These are phyloP conservation scores for Candida sanyaensis DNA, from an alignment of 1,139 yeast species.

Conservation along the genomic window DNA sequence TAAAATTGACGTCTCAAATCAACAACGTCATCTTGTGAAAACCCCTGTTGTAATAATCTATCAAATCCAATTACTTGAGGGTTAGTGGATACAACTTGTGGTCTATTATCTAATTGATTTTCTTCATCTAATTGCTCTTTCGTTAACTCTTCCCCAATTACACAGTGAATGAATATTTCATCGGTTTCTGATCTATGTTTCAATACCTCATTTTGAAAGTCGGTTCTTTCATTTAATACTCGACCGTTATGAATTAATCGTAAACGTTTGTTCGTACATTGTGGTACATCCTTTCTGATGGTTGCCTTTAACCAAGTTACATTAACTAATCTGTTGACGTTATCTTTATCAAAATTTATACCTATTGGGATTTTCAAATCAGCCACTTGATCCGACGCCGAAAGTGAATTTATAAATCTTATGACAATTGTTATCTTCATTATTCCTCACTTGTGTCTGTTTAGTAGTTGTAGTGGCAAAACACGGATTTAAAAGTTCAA, in stretches of 20 bases:
- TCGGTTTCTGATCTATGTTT: conserved; percentile 24
- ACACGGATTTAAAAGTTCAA: neutral
- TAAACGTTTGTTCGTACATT: conserved; percentile 50
- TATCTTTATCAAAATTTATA: conserved; percentile 32
- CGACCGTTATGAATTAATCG: conserved; percentile 76
- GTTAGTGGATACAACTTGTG: conserved; percentile 51
- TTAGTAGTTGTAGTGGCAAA: neutral
- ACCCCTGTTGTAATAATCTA: conserved; percentile 79
- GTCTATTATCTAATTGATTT: conserved; percentile 55
- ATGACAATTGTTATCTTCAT: conserved; percentile 26
- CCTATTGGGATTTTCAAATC: conserved; percentile 35
- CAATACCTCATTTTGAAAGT: conserved; percentile 53
- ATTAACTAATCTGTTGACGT: conserved; percentile 32
- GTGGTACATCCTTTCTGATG: conserved; percentile 29
- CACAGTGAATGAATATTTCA: conserved; percentile 70
- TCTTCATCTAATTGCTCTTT: conserved; percentile 64
- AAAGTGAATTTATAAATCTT: conserved; percentile 33
- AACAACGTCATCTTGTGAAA: conserved; percentile 71
- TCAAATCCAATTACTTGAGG: conserved; percentile 88
- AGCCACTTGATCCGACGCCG: conserved; percentile 21
- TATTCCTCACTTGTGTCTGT: neutral
- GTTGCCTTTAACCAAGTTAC: conserved; percentile 26
- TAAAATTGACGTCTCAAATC: conserved; percentile 76
- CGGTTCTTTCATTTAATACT: conserved; percentile 61
- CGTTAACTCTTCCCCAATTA: conserved; percentile 70